These are phyloP conservation scores for Grigorovia jiainica DNA, from an alignment of 805 yeast genomes.

Conservation along the genomic window DNA sequence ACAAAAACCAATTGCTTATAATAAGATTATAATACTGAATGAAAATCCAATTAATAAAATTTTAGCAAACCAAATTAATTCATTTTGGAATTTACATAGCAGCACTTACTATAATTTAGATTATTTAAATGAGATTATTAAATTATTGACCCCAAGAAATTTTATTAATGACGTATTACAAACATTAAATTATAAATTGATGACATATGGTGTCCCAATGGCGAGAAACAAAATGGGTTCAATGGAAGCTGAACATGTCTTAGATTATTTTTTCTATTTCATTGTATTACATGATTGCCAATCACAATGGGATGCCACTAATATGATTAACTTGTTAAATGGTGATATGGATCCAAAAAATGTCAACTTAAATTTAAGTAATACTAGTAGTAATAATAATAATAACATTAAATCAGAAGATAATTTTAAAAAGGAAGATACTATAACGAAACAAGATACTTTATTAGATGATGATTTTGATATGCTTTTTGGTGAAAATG, in stretches of 20 bases:
- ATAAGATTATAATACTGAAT: constrained; percentile 18
- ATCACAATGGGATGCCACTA: constrained; percentile 15
- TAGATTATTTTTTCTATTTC: constrained; percentile 25
- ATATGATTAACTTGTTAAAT: constrained; percentile 15
- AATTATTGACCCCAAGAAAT: constrained; percentile 19
- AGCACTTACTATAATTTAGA: constrained; percentile 29
- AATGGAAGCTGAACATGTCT: constrained; percentile 17
- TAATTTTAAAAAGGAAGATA: constrained; percentile 8
- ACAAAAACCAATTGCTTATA: constrained; percentile 20
- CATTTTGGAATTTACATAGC: constrained; percentile 30
- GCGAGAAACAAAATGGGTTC: constrained; percentile 16
- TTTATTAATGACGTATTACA: constrained; percentile 21
- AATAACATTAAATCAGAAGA: constrained; percentile 4
- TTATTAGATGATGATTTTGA: constrained; percentile 28
- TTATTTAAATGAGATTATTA: constrained; percentile 21
- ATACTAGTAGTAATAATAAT: constrained; percentile 2
- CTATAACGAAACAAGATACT: constrained; percentile 6
- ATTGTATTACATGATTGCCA: constrained; percentile 22
- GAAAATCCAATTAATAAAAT: constrained; percentile 27
- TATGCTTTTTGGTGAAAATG: constrained; percentile 29
- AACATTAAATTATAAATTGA: constrained; percentile 20
- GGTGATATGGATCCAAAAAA: constrained; percentile 8
- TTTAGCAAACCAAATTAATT: constrained; percentile 27
- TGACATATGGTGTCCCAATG: constrained; percentile 18
- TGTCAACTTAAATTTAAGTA: neutral